Base-by-base conservation (phyloP, 805 yeast genomes). In the Helenozyma baotianmanensis region DNA sequence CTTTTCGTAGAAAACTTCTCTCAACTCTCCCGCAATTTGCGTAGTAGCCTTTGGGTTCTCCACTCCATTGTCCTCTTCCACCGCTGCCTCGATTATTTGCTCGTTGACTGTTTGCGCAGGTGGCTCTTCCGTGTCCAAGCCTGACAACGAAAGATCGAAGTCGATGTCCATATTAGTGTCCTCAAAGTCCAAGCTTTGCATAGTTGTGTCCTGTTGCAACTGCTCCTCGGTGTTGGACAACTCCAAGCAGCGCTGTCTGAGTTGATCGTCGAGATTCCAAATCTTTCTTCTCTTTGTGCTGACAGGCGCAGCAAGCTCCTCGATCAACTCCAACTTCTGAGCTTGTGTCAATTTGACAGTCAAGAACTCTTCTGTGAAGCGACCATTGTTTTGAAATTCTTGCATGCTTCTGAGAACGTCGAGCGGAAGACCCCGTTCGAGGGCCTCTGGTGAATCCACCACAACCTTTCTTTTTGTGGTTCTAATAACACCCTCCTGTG, bases 11-110 rank as follows among this genome's bases (percentile, higher is more conserved):
- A 70, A 56, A 14, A 57, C 42, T 2, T 49, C 48, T 31, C 72
- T 60, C 14, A 79, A 55, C 5, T 65, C 62, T 9, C 52, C 53
- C 0, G 82, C 85, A 7, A 82, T 66, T 42, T 74, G 70, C 3
- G 62, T 53, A 0, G 87, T 79, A 4, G 78, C 60, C 39, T 66
- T 61, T 3, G 78, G 64, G 17, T 65, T 59, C 12, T 43, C 64
- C 17, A 35, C 51, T 26, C 40, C 43, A 15, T 38, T 45, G 30
- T 39, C 44, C 33, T 50, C 40, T 13, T 33, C 43, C 15, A 21
- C 33, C 19, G 19, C 19, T 8, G 5, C 19, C 38, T 21, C 36
- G 21, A 23, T 23, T 30, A 22, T 35, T 35, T n/a, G 32, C 38
- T 24, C 33, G 33, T 17, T 29, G 39, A 11, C 33, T 17, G 22